Evolutionary conservation across 148 eudicot species (phyloP), one percentile per base, ranked within the genome.

Genomic region (Cornus controversa): DNA sequence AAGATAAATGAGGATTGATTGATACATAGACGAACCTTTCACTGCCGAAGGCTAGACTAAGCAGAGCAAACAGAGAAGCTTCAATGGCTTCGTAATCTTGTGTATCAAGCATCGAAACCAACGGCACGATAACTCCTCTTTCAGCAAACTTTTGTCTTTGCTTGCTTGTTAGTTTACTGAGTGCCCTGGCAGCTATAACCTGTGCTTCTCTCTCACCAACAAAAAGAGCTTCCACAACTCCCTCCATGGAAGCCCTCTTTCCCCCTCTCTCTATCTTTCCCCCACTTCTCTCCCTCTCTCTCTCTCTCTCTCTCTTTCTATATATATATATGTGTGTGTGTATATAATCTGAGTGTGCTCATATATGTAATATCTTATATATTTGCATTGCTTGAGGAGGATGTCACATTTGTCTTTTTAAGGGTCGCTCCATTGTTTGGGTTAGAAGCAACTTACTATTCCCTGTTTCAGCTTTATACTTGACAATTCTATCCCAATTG

Each of bases 41-140:
- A 71, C 96, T 92, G 66, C 93, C 91, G 75, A 85, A 92, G 69
- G 91, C 89, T 10, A 92, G 90, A 77, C 86, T 90, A 34, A 92
- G 93, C 67, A 92, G 87, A 45, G 96, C 93, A 57, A 85, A 83
- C 36, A 92, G 79, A n/a, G 93, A 85, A 37, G 96, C 93, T 81
- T 92, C 92, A 81, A 79, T 63, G 72, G 90, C 70, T 54, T 92
- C 87, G 40, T 66, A 82, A 75, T 89, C 86, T 57, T 84, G 78
- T 0, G 73, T 28, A 68, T 67, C 76, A 34, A 92, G 88, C 91
- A 92, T 88, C 26, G 79, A 76, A 65, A 88, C 72, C 79, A 92
- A 80, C 2, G 88, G 87, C 34, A 81, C 50, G 25, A 92, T 77
- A 13, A 81, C 86, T 15, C 90, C 94, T 62, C 77, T 87, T 50